These are phyloP conservation scores for Ceratobasidium papillatum DNA, from an alignment of 1,284 basidiomycete genomes.

Conservation along the genomic window DNA sequence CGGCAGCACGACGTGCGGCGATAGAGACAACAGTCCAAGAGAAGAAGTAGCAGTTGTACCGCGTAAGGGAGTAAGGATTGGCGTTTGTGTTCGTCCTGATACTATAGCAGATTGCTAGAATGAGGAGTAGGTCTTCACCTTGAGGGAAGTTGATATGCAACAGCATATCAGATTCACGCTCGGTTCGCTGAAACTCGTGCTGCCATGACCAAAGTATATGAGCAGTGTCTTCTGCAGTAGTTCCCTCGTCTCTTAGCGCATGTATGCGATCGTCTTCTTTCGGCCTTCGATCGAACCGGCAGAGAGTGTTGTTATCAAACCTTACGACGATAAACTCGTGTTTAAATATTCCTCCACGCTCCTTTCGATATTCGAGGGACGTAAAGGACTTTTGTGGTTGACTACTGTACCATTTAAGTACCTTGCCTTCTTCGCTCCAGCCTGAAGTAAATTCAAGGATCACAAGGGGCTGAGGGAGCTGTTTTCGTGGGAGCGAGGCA, in stretches of 20 bases:
- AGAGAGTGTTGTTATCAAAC: neutral
- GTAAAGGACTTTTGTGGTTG: conserved; percentile 2
- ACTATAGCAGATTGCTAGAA: conserved; percentile 10
- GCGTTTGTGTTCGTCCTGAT: conserved; percentile 2
- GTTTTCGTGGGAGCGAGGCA: too few relatives aligned
- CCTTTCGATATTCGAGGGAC: conserved; percentile 21
- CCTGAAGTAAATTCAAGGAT: neutral
- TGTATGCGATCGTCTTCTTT: neutral
- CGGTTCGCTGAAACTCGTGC: neutral
- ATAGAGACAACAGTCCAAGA: conserved; percentile 1
- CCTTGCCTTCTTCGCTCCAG: neutral
- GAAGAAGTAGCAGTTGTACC: conserved; percentile 38
- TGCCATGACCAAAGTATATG: neutral
- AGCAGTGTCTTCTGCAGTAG: neutral
- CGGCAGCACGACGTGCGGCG: neutral
- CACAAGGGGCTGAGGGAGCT: neutral
- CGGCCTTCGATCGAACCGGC: conserved; percentile 22
- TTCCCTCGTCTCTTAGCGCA: conserved; percentile 1
- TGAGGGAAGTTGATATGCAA: neutral
- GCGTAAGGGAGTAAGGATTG: neutral
- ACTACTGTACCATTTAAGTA: conserved; percentile 11
- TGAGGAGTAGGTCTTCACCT: neutral
- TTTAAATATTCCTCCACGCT: neutral
- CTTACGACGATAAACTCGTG: conserved; percentile 27
- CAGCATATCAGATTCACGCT: neutral